These are phyloP conservation scores for Parascedosporium putredinis DNA, from an alignment of 2,329 filamentous ascomycete genomes.

Conservation along the genomic window DNA sequence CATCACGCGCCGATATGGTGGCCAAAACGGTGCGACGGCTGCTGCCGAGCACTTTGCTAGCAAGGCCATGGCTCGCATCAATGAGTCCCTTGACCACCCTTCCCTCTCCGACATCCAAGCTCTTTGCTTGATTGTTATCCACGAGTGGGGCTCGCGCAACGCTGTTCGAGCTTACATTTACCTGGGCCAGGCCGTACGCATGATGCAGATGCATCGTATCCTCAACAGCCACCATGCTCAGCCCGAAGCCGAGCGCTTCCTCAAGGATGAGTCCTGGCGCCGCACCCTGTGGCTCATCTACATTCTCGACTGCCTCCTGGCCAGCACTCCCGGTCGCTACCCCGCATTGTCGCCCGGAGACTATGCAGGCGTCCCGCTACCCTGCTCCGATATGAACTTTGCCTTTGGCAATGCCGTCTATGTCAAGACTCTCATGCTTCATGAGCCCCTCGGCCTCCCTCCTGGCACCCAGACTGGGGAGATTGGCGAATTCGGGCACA, in stretches of 20 bases:
- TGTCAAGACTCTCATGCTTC: conserved; percentile 42
- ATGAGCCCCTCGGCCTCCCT: conserved; percentile 26
- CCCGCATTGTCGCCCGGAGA: conserved; percentile 45
- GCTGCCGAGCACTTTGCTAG: conserved; percentile 49
- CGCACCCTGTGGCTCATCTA: conserved; percentile 54
- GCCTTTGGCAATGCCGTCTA: conserved; percentile 50
- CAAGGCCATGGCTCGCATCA: conserved; percentile 47
- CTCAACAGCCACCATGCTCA: conserved; percentile 43
- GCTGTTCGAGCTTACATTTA: conserved; percentile 54
- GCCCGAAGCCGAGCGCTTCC: conserved; percentile 45
- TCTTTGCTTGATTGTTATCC: conserved; percentile 49
- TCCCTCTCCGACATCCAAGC: conserved; percentile 51
- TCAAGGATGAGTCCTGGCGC: conserved; percentile 50
- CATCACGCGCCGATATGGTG: conserved; percentile 48
- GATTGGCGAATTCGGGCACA: conserved; percentile 51
- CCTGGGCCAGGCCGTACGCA: conserved; percentile 51
- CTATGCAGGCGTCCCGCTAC: conserved; percentile 43
- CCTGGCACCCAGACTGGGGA: conserved; percentile 32
- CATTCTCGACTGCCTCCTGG: conserved; percentile 51
- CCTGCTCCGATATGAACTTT: conserved; percentile 52
- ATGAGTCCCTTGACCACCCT: conserved; percentile 48
- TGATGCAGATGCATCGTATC: conserved; percentile 55
- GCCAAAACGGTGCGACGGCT: conserved; percentile 35
- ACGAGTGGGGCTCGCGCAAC: conserved; percentile 53
- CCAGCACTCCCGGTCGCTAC: conserved; percentile 49